A percentile compares a stretch with the other conserved stretches of the same genome.
phyloP scores from a whole-genome alignment of 768 basidiomycete species.

The Leccinum disarticulatum region DNA sequence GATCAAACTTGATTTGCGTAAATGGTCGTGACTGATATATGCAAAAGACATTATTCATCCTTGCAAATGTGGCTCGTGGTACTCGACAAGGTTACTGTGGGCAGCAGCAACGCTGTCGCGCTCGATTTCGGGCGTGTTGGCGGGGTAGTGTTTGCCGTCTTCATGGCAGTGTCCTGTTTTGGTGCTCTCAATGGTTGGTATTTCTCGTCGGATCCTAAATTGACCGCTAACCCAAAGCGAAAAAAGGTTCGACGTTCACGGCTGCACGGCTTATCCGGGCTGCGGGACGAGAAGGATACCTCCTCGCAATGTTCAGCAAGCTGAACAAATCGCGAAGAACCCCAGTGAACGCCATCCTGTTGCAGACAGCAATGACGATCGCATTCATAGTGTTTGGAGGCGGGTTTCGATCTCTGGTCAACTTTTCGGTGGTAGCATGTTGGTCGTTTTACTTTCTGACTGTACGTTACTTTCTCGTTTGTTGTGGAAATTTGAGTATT shows the following conservation, averaged over 20 bases:
- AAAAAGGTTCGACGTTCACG: constrained; percentile 66
- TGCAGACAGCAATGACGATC: constrained; percentile 75
- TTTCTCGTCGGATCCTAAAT: constrained; percentile 1
- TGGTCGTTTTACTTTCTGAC: constrained; percentile 90
- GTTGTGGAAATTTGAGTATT: constrained; percentile 2
- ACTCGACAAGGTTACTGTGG: constrained; percentile 75
- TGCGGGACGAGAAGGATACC: constrained; percentile 83
- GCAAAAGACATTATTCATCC: constrained; percentile 66
- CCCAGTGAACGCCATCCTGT: constrained; percentile 82
- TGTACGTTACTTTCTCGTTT: constrained; percentile 43
- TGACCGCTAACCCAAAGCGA: constrained; percentile 8
- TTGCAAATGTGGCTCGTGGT: constrained; percentile 89
- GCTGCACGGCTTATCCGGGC: constrained; percentile 84
- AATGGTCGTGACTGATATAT: constrained; percentile 2
- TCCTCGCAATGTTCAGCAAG: constrained; percentile 81
- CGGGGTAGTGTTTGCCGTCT: constrained; percentile 80
- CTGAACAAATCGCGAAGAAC: constrained; percentile 76
- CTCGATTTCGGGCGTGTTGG: constrained; percentile 91
- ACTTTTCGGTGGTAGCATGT: constrained; percentile 83
- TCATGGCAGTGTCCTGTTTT: constrained; percentile 94
- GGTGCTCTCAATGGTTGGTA: constrained; percentile 83
- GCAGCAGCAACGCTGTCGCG: constrained; percentile 82
- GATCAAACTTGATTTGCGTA: neutral
- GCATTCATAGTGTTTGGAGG: constrained; percentile 83
- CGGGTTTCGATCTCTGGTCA: constrained; percentile 85